Percentiles rank a stretch among this genome's conserved stretches.
These are phyloP conservation scores for Garcia nutans DNA, from an alignment of 345 rosid species.

Conservation along the genomic window DNA sequence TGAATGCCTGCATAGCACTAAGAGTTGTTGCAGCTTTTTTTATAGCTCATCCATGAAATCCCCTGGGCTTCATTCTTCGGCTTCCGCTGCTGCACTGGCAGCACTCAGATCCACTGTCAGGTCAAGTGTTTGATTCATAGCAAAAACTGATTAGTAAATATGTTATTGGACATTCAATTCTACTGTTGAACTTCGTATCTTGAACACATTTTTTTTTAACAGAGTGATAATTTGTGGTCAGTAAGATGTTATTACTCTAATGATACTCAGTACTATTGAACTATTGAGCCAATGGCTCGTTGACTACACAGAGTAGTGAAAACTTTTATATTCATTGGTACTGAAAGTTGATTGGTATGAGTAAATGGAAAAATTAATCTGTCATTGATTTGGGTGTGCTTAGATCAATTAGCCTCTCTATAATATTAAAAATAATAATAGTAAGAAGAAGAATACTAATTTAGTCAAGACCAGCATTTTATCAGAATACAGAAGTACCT, in stretches of 20 bases:
- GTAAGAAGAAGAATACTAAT: too few relatives aligned
- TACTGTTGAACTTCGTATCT: background rate
- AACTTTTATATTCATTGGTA: too few relatives aligned
- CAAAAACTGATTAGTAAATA: background rate
- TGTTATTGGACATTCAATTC: background rate
- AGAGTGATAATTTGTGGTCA: too few relatives aligned
- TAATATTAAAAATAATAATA: too few relatives aligned
- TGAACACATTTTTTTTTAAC: background rate
- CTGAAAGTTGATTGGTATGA: too few relatives aligned
- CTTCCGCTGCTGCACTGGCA: background rate
- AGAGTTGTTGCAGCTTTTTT: background rate
- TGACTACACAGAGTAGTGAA: too few relatives aligned
- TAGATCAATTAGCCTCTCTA: too few relatives aligned
- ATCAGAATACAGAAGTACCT: slow-evolving; percentile 4
- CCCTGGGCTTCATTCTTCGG: background rate
- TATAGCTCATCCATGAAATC: background rate
- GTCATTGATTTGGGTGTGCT: too few relatives aligned
- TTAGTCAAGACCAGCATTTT: background rate
- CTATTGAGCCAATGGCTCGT: too few relatives aligned
- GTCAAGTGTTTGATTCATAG: background rate
- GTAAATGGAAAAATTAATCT: too few relatives aligned
- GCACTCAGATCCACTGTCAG: background rate
- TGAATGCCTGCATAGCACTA: background rate
- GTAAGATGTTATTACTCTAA: too few relatives aligned
- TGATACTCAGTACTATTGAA: too few relatives aligned